Evolutionary conservation across 1,284 basidiomycete genomes (phyloP), one percentile per base, ranked within the genome.

Genomic region (Moesziomyces sp.): DNA sequence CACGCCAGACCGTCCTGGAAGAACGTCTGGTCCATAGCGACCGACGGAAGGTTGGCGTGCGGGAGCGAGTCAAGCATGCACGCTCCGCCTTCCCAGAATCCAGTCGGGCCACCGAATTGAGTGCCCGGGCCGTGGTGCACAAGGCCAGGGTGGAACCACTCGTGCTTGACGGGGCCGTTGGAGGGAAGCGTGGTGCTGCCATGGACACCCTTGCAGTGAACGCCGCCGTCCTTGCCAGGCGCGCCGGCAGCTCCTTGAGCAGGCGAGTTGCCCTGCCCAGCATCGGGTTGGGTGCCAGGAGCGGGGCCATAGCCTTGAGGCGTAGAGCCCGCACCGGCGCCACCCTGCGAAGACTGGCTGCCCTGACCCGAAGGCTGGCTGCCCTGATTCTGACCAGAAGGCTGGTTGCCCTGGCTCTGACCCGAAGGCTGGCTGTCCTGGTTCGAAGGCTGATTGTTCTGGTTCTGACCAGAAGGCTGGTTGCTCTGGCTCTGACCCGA

Each of bases 1-100:
- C 72, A 74, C 2, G 72, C 72, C 10, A 70, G 57, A 16, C 72
- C 72, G 53, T 70, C 57, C 40, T 70, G 67, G 56, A 55, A 74
- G 51, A 57, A 66, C 21, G 46, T 26, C 52, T 74, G 62, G 46
- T 74, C 66, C 72, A 74, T 74, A 5, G 72, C 72, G 40, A 74
- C 46, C 1, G 63, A 66, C 3, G 67, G 67, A 2, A 74, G 51
- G 42, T 62, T 55, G 38, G 30, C 43, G 57, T 74, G 72, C 5
- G 72, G 67, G 9, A 74, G 43, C 14, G 44, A 43, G 57, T 74
- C 67, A 16, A 43, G 58, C 72, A 70, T 70, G 58, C 72, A 74
- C 10, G 72, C 72, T 7, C 72, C 72, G 11, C 72, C 72, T 34
- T 74, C 34, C 67, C 67, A 74, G 28, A 59, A 54, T 46, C 48